Percentiles rank a stretch among this genome's conserved stretches.
Evolutionary conservation across 2,329 filamentous ascomycete genomes (phyloP).

Genomic region (Ascochyta fabae): DNA sequence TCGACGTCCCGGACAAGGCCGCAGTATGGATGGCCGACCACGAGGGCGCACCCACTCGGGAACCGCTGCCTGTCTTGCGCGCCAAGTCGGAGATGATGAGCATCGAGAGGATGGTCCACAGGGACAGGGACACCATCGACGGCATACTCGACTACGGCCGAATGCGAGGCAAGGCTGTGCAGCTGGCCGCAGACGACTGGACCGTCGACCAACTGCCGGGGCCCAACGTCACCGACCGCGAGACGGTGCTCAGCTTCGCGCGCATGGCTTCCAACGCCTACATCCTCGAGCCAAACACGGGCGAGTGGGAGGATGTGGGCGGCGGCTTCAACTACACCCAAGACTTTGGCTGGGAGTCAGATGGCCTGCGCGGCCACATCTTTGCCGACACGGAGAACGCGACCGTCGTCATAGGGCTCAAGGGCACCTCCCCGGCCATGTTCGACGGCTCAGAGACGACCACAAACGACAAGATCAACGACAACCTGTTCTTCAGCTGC

Average conservation of each 20-base stretch:
- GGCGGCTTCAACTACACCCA: slow-evolving; percentile 81
- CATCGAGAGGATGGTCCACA: slow-evolving; percentile 83
- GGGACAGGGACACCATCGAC: slow-evolving; percentile 77
- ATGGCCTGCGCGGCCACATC: slow-evolving; percentile 90
- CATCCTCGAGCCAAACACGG: slow-evolving; percentile 71
- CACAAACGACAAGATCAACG: slow-evolving; percentile 96
- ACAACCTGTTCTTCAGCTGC: slow-evolving; percentile 97
- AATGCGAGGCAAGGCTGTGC: slow-evolving; percentile 69
- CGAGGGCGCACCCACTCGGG: slow-evolving; percentile 52
- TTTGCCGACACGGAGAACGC: slow-evolving; percentile 86
- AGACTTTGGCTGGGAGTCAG: slow-evolving; percentile 90
- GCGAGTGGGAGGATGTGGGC: slow-evolving; percentile 77
- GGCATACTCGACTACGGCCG: slow-evolving; percentile 77
- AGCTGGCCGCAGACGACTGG: slow-evolving; percentile 79
- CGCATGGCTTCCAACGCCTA: slow-evolving; percentile 92
- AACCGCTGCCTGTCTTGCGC: slow-evolving; percentile 55
- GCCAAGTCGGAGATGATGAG: slow-evolving; percentile 67
- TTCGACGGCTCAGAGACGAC: slow-evolving; percentile 98
- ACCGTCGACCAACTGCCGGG: slow-evolving; percentile 77
- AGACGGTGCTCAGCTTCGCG: slow-evolving; percentile 82
- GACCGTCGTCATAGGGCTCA: slow-evolving; percentile 89
- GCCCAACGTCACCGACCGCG: slow-evolving; percentile 84
- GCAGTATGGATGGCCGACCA: slow-evolving; percentile 68
- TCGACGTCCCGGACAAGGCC: slow-evolving; percentile 71
- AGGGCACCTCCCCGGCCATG: slow-evolving; percentile 85